Evolutionary conservation across 345 rosid genomes (phyloP).

Genomic region (Litchi chinensis): DNA sequence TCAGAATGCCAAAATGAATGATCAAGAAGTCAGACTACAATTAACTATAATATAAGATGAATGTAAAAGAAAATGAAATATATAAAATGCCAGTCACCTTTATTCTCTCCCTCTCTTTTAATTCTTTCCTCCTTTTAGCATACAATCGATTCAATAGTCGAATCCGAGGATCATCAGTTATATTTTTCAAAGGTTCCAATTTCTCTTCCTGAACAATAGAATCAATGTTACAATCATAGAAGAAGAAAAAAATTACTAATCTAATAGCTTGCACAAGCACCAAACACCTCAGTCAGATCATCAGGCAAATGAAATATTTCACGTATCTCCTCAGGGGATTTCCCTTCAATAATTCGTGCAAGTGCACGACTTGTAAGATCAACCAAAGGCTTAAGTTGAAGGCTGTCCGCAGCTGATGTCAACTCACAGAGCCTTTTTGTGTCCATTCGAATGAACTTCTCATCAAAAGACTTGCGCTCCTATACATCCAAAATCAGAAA

Average conservation of each 20-base stretch:
- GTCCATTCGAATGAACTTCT: constrained; percentile 85
- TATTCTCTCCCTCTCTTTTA: constrained; percentile 70
- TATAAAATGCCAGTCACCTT: constrained; percentile 50
- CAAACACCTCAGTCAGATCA: constrained; percentile 89
- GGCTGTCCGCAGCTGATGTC: constrained; percentile 94
- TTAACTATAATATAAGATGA: not conserved
- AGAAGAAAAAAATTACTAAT: constrained; percentile 14
- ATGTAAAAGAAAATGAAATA: not conserved
- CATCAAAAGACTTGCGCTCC: constrained; percentile 86
- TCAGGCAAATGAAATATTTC: constrained; percentile 92
- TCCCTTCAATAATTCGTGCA: constrained; percentile 86
- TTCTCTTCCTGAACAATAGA: constrained; percentile 71
- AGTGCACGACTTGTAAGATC: constrained; percentile 92
- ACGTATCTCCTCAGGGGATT: constrained; percentile 84
- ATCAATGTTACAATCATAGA: constrained; percentile 17
- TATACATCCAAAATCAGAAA: constrained; percentile 28
- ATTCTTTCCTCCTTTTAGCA: constrained; percentile 84
- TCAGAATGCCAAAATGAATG: not conserved
- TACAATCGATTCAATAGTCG: constrained; percentile 77
- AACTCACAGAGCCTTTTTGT: constrained; percentile 84
- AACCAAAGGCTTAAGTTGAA: constrained; percentile 85
- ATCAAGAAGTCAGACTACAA: not conserved
- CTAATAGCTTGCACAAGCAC: constrained; percentile 26
- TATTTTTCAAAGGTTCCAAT: constrained; percentile 84
- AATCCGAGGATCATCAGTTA: constrained; percentile 84